phyloP scores from a whole-genome alignment of 2,329 filamentous ascomycete species.

The Elsinoe fawcettii region DNA sequence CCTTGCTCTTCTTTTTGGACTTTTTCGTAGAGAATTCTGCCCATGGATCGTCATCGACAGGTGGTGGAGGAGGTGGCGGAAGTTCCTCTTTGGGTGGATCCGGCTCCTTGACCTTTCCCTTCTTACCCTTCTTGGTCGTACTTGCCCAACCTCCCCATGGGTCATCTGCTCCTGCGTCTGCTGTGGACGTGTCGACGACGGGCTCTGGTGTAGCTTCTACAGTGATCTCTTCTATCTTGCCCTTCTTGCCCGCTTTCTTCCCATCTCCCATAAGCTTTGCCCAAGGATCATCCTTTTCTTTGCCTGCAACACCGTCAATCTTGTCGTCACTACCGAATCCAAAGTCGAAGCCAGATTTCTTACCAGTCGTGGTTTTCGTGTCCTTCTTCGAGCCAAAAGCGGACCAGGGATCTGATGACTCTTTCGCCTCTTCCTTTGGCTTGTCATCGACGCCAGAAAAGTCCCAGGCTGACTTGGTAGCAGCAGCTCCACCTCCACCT shows the following conservation, averaged over 20 bases:
- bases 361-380: constrained; percentile 24
- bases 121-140: constrained; percentile 25
- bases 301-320: constrained; percentile 8
- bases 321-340: constrained; percentile 14
- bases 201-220: background rate
- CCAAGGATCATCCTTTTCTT: constrained; percentile 29
- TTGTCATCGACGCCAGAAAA: constrained; percentile 26
- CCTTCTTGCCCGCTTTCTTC: constrained; percentile 34
- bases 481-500: constrained; percentile 16
- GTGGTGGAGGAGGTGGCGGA: constrained; percentile 21
- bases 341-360: constrained; percentile 21
- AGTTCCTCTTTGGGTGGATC: constrained; percentile 12
- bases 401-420: constrained; percentile 23
- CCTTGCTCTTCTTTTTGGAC: constrained; percentile 31
- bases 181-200: background rate
- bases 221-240: constrained; percentile 7
- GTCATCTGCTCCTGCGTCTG: constrained; percentile 17
- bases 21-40: constrained; percentile 25
- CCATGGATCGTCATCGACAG: constrained; percentile 29
- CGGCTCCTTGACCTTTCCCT: constrained; percentile 16
- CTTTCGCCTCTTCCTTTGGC: constrained; percentile 21
- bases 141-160: constrained; percentile 22
- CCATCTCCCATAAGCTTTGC: constrained; percentile 24
- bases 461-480: constrained; percentile 28
- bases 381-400: constrained; percentile 27